phyloP scores from a whole-genome alignment of 306 rosid species.

The Canavalia ensiformis region DNA sequence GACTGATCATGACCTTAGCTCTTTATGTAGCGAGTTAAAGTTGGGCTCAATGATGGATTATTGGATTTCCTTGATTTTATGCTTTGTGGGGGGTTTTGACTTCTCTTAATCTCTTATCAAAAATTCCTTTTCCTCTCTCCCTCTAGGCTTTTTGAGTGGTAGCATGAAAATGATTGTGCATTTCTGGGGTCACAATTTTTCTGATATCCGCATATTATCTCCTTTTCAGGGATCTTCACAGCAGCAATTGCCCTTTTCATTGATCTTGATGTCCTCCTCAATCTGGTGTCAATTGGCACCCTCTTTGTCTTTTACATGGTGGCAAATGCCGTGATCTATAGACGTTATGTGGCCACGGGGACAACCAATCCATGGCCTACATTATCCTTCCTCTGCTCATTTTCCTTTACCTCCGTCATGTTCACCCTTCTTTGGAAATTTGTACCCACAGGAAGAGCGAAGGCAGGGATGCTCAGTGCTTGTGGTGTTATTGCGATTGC shows the following conservation, averaged over 20 bases:
- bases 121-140: conserved; percentile 23
- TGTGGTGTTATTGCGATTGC: conserved; percentile 62
- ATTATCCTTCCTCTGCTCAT: conserved; percentile 74
- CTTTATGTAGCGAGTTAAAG: conserved; percentile 47
- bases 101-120: conserved; percentile 33
- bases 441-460: conserved; percentile 64
- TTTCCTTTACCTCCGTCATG: conserved; percentile 65
- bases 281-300: conserved; percentile 90
- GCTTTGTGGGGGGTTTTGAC: conserved; percentile 55
- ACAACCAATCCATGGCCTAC: conserved; percentile 91
- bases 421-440: conserved; percentile 82
- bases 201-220: conserved; percentile 45
- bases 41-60: conserved; percentile 40
- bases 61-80: conserved; percentile 44
- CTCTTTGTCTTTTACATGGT: conserved; percentile 99
- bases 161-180: conserved; percentile 26
- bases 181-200: conserved; percentile 28
- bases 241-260: conserved; percentile 89
- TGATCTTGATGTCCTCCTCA: conserved; percentile 76
- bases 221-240: conserved; percentile 84
- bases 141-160: conserved; percentile 33
- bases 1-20: conserved; percentile 52
- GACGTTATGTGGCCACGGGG: conserved; percentile 79
- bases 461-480: conserved; percentile 62
- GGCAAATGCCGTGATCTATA: conserved; percentile 84